A percentile compares a stretch with the other conserved stretches of the same genome.
phyloP scores from a whole-genome alignment of 306 rosid genomes.

The Casuarina equisetifolia region DNA sequence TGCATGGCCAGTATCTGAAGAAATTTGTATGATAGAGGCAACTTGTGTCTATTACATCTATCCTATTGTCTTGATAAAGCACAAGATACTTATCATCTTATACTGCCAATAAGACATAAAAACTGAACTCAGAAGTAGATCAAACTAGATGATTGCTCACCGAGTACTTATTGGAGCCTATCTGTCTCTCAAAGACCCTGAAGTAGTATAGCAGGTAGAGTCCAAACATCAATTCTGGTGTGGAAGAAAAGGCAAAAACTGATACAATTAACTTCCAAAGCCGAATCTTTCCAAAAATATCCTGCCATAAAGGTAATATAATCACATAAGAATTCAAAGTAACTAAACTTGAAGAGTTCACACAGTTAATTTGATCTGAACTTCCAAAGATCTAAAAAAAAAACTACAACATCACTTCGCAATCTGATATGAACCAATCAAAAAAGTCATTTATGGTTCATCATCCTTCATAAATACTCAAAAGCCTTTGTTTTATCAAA shows the following conservation, averaged over 20 bases:
- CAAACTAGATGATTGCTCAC: conserved; percentile 44
- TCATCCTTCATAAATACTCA: too few species aligned
- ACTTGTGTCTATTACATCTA: background rate
- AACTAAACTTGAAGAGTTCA: background rate
- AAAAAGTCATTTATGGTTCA: too few species aligned
- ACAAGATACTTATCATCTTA: conserved; percentile 8
- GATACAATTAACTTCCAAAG: conserved; percentile 82
- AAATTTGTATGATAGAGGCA: background rate
- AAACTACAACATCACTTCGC: too few species aligned
- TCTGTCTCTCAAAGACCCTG: conserved; percentile 98
- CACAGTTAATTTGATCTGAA: too few species aligned
- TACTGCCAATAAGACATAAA: background rate
- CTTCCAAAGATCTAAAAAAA: too few species aligned
- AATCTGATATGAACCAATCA: too few species aligned
- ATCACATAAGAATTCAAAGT: background rate
- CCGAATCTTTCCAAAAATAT: conserved; percentile 74
- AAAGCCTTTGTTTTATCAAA: background rate
- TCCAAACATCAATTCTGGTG: conserved; percentile 95
- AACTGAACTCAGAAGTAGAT: background rate
- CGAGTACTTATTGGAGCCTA: conserved; percentile 89
- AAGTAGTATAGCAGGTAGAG: conserved; percentile 87
- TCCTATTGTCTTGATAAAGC: background rate
- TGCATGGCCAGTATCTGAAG: background rate
- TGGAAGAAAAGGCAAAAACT: conserved; percentile 77
- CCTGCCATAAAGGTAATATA: conserved; percentile 51